Base-by-base conservation (phyloP, 805 yeast genomes). In the Scheffersomyces ergatensis region DNA sequence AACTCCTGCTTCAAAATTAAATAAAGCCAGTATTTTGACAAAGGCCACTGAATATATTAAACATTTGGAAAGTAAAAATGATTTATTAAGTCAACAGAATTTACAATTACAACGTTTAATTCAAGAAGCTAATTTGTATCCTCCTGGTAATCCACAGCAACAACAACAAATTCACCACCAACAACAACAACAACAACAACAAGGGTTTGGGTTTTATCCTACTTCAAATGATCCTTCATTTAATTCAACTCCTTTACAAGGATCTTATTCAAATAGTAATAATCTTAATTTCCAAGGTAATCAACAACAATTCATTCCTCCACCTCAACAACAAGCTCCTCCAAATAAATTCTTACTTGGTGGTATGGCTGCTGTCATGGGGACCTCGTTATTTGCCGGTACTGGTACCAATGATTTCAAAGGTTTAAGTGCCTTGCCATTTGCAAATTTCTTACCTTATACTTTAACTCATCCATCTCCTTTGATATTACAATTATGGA, bases 11-110 rank as follows among this genome's bases (percentile, higher is more conserved):
- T 74, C 78, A 46, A 85, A 85, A 51, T 66, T 85, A 46, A 85
- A 85, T 60, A 85, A 85, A 56, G 93, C 92, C 2, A 80, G 86
- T 13, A 84, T 85, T 36, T 65, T 85, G 44, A 70, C 85, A 20
- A 85, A 85, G 53, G 87, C 92, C 1, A 80, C 85, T 3, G 93
- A 85, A 57, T 85, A 85, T 54, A 85, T 85, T 47, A 78, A 76
- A 48, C 90, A 85, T 59, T 68, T 85, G 58, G 89, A 85, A 48
- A 59, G 61, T 46, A 83, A 82, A 52, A 82, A 82, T 51, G 77
- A 72, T 2, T 37, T 57, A 1, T 67, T 82, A 47, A 63, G 53
- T 40, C 60, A 60, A 19, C 82, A 80, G 50, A 82, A 81, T 34
- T 25, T 47, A 37, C 62, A 63, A 46, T 53, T 70, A 50, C 63